These are phyloP conservation scores for Candida khao-thaluensis DNA, from an alignment of 805 yeast species.

Conservation along the genomic window DNA sequence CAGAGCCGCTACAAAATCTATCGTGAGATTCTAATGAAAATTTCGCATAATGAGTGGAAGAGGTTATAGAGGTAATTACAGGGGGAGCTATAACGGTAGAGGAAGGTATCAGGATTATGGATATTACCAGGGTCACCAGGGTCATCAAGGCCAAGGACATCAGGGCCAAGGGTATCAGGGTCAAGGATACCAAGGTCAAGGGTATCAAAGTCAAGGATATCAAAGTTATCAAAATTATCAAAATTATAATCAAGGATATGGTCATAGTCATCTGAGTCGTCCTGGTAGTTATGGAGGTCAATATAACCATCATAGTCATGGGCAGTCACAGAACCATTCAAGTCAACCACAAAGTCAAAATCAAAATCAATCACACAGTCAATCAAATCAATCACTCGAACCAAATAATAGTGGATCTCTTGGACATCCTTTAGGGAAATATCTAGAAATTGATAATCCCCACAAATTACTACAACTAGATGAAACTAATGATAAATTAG, in stretches of 20 bases:
- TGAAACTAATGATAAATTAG: slow-evolving; percentile 23
- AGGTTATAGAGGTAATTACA: slow-evolving; percentile 9
- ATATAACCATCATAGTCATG: neutral
- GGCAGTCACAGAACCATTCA: neutral
- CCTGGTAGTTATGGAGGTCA: neutral
- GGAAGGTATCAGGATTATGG: slow-evolving; percentile 8
- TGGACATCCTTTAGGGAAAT: slow-evolving; percentile 1
- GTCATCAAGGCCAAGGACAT: slow-evolving; percentile 1
- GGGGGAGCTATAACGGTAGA: slow-evolving; percentile 10
- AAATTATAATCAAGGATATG: neutral
- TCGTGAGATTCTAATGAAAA: neutral
- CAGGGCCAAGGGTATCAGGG: slow-evolving; percentile 1
- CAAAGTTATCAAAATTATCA: neutral
- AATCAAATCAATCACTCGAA: neutral
- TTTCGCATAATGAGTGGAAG: slow-evolving; percentile 7
- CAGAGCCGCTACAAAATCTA: neutral
- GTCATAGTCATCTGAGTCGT: neutral
- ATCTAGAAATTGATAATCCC: slow-evolving; percentile 19
- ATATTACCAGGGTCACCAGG: slow-evolving; percentile 1
- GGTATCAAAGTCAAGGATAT: neutral
- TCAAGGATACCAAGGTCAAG: slow-evolving; percentile 2
- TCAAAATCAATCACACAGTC: neutral
- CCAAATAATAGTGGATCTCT: neutral
- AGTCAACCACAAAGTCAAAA: neutral
- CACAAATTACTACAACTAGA: slow-evolving; percentile 25